Conservation (phyloP, 176 grass and related monocot genomes). For the Musa acuminata region DNA sequence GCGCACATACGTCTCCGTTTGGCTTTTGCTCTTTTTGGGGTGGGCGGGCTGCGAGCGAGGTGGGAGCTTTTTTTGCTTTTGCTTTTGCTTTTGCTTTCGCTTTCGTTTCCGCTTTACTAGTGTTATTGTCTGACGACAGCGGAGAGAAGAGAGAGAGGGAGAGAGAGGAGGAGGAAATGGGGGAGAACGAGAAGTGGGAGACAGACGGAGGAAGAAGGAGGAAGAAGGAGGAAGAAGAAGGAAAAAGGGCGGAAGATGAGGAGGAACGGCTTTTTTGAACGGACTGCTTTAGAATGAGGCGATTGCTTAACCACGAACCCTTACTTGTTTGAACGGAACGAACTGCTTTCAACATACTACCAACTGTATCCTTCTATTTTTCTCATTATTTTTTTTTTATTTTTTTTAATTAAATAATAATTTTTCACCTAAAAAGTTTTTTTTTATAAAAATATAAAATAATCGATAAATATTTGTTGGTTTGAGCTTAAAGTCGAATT, state of each 20-base stretch:
- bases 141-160: neutral
- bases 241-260: neutral
- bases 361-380: too few species aligned
- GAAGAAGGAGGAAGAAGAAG: neutral
- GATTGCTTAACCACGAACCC: too few species aligned
- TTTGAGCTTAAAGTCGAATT: too few species aligned
- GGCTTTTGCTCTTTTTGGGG: neutral
- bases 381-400: too few species aligned
- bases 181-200: neutral
- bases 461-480: too few species aligned
- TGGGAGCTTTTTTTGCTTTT: slow-evolving; percentile 4
- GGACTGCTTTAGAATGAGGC: neutral
- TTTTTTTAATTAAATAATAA: too few species aligned
- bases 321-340: too few species aligned
- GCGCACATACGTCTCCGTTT: neutral
- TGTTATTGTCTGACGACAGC: neutral
- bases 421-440: too few species aligned
- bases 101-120: slow-evolving; percentile 14
- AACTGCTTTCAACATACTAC: too few species aligned
- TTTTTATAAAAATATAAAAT: too few species aligned
- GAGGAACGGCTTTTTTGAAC: neutral
- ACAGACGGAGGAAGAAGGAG: neutral
- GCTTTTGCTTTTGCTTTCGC: slow-evolving; percentile 52
- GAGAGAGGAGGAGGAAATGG: neutral
- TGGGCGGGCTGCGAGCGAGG: neutral